These are phyloP conservation scores for Neckera pumila DNA, from an alignment of 225 moss, liverwort and hornwort species.

Conservation along the genomic window DNA sequence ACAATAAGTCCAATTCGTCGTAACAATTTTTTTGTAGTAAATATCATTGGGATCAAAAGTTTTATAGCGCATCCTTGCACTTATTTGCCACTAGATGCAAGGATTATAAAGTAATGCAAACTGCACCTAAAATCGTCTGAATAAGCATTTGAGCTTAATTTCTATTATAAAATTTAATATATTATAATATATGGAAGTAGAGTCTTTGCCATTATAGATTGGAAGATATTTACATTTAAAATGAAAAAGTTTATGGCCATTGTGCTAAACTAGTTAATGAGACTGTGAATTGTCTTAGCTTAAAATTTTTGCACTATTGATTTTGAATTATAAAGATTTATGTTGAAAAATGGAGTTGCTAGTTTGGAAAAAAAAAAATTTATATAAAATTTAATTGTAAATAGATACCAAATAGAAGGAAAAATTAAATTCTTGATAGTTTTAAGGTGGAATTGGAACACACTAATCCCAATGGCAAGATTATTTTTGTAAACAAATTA, in stretches of 20 bases:
- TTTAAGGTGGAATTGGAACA: neutral
- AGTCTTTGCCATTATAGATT: neutral
- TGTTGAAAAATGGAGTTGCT: neutral
- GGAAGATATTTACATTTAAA: neutral
- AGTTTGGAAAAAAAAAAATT: neutral
- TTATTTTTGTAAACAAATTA: neutral
- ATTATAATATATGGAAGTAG: no score
- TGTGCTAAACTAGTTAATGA: neutral
- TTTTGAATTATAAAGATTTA: neutral
- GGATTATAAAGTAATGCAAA: neutral
- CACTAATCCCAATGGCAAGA: fast-evolving
- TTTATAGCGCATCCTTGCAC: neutral
- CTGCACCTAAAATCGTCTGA: fast-evolving
- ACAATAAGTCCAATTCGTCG: no score
- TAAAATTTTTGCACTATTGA: neutral
- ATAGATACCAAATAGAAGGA: neutral
- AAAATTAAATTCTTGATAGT: neutral
- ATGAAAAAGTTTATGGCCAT: neutral
- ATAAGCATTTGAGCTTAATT: neutral
- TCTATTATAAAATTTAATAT: no score
- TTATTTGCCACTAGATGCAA: neutral
- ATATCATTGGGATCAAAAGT: no score
- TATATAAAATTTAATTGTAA: neutral
- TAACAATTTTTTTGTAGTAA: no score
- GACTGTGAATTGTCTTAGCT: fast-evolving